These are phyloP conservation scores for Aspergillus panamensis DNA, from an alignment of 495 filamentous ascomycete species.

Conservation along the genomic window DNA sequence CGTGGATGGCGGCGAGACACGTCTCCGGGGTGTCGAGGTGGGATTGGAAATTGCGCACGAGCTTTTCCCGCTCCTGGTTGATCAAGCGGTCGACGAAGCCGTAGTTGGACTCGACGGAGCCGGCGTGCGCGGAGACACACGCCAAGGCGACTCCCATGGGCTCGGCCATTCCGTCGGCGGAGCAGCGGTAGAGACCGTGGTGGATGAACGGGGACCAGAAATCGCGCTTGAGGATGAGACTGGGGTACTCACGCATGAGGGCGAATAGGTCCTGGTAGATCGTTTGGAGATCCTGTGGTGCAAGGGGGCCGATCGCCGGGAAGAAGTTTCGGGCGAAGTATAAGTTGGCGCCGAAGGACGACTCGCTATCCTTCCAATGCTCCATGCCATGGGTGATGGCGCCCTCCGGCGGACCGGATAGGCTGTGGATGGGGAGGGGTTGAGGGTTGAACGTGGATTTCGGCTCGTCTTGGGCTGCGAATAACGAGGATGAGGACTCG, in stretches of 20 bases:
- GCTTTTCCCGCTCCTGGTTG: constrained; percentile 14
- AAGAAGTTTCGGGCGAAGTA: constrained; percentile 13
- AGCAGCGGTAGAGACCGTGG: constrained; percentile 16
- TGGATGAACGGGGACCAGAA: constrained; percentile 22
- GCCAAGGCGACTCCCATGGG: constrained; percentile 17
- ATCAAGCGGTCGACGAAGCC: constrained; percentile 16
- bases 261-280: constrained; percentile 13
- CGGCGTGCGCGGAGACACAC: constrained; percentile 12
- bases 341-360: not conserved
- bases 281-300: not conserved
- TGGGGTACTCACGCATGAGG: constrained; percentile 15
- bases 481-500: not conserved
- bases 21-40: constrained; percentile 14
- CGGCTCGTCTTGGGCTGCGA: not conserved
- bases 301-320: not conserved
- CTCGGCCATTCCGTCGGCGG: constrained; percentile 15
- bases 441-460: not conserved
- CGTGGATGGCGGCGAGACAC: constrained; percentile 19
- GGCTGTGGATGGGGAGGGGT: not conserved
- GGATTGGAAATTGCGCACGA: constrained; percentile 14
- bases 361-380: no score
- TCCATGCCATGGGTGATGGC: no score
- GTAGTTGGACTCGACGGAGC: constrained; percentile 13
- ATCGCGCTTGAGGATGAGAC: constrained; percentile 17
- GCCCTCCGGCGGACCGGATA: not conserved